Evolutionary conservation across 1,284 basidiomycete genomes (phyloP).

Genomic region (Neonothopanus nambi): DNA sequence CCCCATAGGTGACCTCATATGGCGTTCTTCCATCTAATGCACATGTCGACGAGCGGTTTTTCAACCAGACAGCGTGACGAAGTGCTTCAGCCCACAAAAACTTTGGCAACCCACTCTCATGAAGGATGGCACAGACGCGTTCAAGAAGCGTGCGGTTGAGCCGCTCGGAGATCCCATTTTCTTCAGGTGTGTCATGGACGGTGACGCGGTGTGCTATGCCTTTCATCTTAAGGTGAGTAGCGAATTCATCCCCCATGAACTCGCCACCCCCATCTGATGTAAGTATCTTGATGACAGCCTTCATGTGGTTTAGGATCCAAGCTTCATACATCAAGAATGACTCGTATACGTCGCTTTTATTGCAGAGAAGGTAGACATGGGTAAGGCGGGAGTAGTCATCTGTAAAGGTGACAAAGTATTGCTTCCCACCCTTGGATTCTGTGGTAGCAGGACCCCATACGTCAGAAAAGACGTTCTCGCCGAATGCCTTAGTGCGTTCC

Average conservation of each 20-base stretch:
- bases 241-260: slow-evolving; percentile 22
- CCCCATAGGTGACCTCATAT: slow-evolving; percentile 16
- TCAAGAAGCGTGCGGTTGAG: slow-evolving; percentile 27
- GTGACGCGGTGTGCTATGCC: slow-evolving; percentile 27
- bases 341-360: slow-evolving; percentile 23
- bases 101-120: slow-evolving; percentile 17
- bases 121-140: slow-evolving; percentile 20
- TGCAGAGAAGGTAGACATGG: slow-evolving; percentile 20
- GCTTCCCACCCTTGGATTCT: slow-evolving; percentile 21
- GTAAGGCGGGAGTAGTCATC: slow-evolving; percentile 25
- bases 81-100: slow-evolving; percentile 25
- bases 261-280: slow-evolving; percentile 29
- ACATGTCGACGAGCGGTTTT: slow-evolving; percentile 26
- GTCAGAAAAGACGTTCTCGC: slow-evolving; percentile 34
- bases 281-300: slow-evolving; percentile 16
- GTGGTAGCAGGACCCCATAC: slow-evolving; percentile 38
- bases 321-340: slow-evolving; percentile 18
- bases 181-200: slow-evolving; percentile 30
- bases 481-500: slow-evolving; percentile 18
- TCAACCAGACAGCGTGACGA: slow-evolving; percentile 23
- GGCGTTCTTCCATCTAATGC: slow-evolving; percentile 23
- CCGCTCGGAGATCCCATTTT: slow-evolving; percentile 32
- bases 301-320: slow-evolving; percentile 12
- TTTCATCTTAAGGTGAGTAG: slow-evolving; percentile 12
- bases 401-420: slow-evolving; percentile 26